phyloP scores from a whole-genome alignment of 1,284 basidiomycete species.

The Kwoniella shivajii region DNA sequence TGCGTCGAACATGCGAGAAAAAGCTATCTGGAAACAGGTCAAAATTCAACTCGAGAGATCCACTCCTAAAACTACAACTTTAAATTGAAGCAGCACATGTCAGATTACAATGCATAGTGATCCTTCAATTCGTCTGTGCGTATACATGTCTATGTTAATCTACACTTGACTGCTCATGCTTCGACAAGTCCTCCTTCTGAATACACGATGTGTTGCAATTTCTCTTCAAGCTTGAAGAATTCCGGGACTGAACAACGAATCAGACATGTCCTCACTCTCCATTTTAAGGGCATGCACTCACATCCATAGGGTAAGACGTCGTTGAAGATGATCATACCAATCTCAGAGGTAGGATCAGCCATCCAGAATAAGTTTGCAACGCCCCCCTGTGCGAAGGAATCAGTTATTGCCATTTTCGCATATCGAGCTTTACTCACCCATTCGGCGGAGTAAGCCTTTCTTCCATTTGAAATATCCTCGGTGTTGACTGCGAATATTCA shows the following conservation, averaged over 20 bases:
- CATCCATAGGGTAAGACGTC: conserved; percentile 21
- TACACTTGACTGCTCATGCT: not conserved
- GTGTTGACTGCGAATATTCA: conserved; percentile 28
- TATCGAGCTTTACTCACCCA: conserved; percentile 15
- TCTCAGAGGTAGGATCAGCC: conserved; percentile 20
- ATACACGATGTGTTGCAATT: conserved; percentile 21
- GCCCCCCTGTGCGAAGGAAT: conserved; percentile 14
- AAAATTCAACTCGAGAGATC: too few relatives aligned
- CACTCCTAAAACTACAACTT: too few relatives aligned
- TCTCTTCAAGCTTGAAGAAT: conserved; percentile 17
- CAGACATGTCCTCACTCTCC: not conserved
- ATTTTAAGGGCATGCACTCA: not conserved
- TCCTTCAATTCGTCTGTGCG: not conserved
- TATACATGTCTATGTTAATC: not conserved
- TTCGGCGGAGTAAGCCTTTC: conserved; percentile 23
- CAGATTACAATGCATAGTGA: too few relatives aligned
- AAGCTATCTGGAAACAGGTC: too few relatives aligned
- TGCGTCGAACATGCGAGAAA: too few relatives aligned
- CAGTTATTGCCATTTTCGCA: not conserved
- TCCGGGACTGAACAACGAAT: conserved; percentile 16
- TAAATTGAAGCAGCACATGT: too few relatives aligned
- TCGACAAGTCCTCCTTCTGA: conserved; percentile 14
- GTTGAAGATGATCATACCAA: conserved; percentile 26
- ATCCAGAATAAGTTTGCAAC: conserved; percentile 30
- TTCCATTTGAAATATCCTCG: conserved; percentile 24